Conservation (phyloP, 2,329 filamentous ascomycete genomes). For the Geosmithia flava region DNA sequence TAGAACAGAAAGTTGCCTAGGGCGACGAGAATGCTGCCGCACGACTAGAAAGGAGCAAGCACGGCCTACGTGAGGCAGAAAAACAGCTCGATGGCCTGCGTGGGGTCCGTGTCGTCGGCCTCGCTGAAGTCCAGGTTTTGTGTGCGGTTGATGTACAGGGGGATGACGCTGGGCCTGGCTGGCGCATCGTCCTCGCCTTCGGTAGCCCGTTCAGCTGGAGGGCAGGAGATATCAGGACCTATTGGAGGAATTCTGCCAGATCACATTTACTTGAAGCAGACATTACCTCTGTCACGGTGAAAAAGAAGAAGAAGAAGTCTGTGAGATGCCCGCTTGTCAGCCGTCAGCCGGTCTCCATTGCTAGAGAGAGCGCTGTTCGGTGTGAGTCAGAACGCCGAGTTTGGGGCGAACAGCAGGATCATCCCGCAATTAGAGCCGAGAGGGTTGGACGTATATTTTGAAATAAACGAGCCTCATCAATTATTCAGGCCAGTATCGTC, state of each 20-base stretch:
- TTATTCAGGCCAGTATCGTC: background rate
- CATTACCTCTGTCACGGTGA: too few species aligned
- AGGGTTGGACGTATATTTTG: background rate
- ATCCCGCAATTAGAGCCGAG: background rate
- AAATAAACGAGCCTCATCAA: background rate
- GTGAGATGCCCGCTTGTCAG: background rate
- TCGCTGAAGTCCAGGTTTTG: slow-evolving; percentile 93
- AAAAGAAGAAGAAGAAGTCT: background rate
- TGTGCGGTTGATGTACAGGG: slow-evolving; percentile 77
- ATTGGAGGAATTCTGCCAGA: too few species aligned
- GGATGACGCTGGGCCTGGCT: slow-evolving; percentile 71
- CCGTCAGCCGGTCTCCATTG: too few species aligned
- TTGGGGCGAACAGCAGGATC: background rate
- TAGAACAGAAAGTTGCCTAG: too few species aligned
- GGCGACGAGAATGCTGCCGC: too few species aligned
- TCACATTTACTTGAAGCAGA: too few species aligned
- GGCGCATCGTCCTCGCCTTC: slow-evolving; percentile 61
- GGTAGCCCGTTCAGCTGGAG: too few species aligned
- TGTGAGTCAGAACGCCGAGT: background rate
- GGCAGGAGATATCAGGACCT: too few species aligned
- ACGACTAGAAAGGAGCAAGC: too few species aligned
- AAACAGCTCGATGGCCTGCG: slow-evolving; percentile 69
- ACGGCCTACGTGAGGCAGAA: too few species aligned
- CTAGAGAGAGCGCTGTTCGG: background rate
- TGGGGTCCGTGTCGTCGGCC: slow-evolving; percentile 72